phyloP scores from a whole-genome alignment of 1,284 basidiomycete species.

The Puccinia coronata region DNA sequence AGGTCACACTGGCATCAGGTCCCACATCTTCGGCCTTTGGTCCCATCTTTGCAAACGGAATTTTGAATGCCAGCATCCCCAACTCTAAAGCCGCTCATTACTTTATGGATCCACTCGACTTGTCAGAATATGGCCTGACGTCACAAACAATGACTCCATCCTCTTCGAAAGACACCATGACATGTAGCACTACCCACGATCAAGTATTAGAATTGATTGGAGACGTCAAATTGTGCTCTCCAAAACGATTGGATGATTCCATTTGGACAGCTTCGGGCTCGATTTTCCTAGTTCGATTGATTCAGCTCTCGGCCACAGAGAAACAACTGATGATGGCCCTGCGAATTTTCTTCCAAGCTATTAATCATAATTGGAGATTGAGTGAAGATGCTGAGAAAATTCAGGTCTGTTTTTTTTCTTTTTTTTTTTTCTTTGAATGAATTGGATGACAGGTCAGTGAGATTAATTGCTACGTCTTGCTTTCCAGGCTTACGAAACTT shows the following conservation, averaged over 20 bases:
- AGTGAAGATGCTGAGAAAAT: conserved; percentile 66
- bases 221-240: conserved; percentile 67
- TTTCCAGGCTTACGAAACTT: conserved; percentile 78
- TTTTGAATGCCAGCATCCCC: conserved; percentile 52
- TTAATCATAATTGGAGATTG: conserved; percentile 77
- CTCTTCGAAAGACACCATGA: conserved; percentile 54
- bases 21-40: conserved; percentile 29
- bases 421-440: conserved; percentile 18
- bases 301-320: conserved; percentile 74
- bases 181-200: conserved; percentile 63
- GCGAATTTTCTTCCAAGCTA: conserved; percentile 71
- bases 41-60: conserved; percentile 46
- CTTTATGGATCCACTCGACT: conserved; percentile 64
- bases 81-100: conserved; percentile 45
- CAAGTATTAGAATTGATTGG: conserved; percentile 62
- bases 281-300: conserved; percentile 71
- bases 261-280: conserved; percentile 83
- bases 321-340: conserved; percentile 74
- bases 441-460: background rate
- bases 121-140: conserved; percentile 54
- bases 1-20: conserved; percentile 15
- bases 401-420: conserved; percentile 58
- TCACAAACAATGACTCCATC: conserved; percentile 57
- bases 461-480: conserved; percentile 15
- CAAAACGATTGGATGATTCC: conserved; percentile 71